Conservation (phyloP, 495 filamentous ascomycete genomes). For the Immersiella caudata region DNA sequence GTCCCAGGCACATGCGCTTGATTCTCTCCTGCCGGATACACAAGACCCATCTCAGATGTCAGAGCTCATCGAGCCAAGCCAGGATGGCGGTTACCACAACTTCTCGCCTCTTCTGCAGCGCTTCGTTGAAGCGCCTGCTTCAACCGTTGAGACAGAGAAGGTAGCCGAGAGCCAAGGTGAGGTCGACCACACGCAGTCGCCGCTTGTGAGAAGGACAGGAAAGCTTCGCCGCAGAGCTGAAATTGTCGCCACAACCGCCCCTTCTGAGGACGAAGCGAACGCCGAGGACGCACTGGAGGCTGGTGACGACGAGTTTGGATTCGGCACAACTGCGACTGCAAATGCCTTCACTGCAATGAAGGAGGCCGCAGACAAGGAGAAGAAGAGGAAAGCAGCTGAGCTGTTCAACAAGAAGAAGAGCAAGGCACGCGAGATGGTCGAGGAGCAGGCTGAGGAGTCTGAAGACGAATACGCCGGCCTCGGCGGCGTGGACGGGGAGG, state of each 20-base stretch:
- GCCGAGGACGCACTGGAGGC: conserved; percentile 57
- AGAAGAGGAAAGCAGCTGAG: conserved; percentile 45
- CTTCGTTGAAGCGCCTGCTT: conserved; percentile 64
- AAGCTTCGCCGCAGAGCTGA: conserved; percentile 57
- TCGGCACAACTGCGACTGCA: conserved; percentile 29
- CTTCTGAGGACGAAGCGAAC: conserved; percentile 56
- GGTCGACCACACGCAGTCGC: conserved; percentile 53
- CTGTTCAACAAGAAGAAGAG: conserved; percentile 83
- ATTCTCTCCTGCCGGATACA: conserved; percentile 46
- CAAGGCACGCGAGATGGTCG: conserved; percentile 81
- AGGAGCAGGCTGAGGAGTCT: conserved; percentile 95
- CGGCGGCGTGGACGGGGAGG: conserved; percentile 88
- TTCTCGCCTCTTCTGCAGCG: conserved; percentile 59
- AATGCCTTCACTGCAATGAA: conserved; percentile 76
- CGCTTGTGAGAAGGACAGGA: conserved; percentile 60
- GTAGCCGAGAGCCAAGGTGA: conserved; percentile 45
- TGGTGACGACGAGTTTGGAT: conserved; percentile 55
- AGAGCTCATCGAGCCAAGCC: conserved; percentile 74
- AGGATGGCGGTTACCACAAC: conserved; percentile 76
- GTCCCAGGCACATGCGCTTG: conserved; percentile 56
- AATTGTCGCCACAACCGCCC: conserved; percentile 23
- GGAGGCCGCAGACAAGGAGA: conserved; percentile 62
- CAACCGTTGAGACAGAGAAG: conserved; percentile 71
- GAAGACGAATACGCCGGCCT: conserved; percentile 98
- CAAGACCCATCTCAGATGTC: conserved; percentile 60